A percentile compares a stretch with the other conserved stretches of the same genome.
Evolutionary conservation across 495 filamentous ascomycete species (phyloP).

Genomic region (Xylaria acuta): DNA sequence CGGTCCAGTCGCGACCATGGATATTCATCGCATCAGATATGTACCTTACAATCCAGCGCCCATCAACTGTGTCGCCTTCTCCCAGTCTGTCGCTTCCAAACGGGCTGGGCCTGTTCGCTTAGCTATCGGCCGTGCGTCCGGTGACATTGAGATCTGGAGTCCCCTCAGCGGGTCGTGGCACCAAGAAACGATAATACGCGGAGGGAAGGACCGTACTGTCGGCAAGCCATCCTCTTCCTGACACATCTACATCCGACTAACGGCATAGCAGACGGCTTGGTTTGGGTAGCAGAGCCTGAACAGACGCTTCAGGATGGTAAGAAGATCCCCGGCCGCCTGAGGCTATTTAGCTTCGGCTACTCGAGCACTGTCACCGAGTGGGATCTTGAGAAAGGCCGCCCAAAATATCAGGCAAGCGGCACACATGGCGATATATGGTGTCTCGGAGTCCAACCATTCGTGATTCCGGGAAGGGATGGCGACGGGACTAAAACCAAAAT

Average conservation of each 20-base stretch:
- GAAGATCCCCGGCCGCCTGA: conserved; percentile 71
- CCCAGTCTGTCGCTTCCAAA: conserved; percentile 71
- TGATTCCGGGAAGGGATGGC: conserved; percentile 30
- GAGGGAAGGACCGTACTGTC: conserved; percentile 72
- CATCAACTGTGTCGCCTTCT: conserved; percentile 94
- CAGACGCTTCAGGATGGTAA: conserved; percentile 66
- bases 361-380: conserved; percentile 92
- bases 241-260: background rate
- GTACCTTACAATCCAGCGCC: conserved; percentile 91
- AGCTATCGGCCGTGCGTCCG: conserved; percentile 90
- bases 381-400: conserved; percentile 79
- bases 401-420: conserved; percentile 81
- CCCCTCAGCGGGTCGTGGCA: conserved; percentile 84
- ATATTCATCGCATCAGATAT: conserved; percentile 96
- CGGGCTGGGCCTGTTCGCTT: conserved; percentile 67
- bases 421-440: conserved; percentile 98
- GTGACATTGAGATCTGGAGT: conserved; percentile 99
- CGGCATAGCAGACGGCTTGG: conserved; percentile 80
- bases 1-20: conserved; percentile 63
- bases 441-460: conserved; percentile 80
- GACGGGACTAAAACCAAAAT: conserved; percentile 29
- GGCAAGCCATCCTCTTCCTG: conserved; percentile 14
- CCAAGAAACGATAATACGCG: conserved; percentile 84
- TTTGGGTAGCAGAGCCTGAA: conserved; percentile 88
- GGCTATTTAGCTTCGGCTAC: conserved; percentile 96